phyloP scores from a whole-genome alignment of 2,329 filamentous ascomycete species.

The Fusarium mundagurra region DNA sequence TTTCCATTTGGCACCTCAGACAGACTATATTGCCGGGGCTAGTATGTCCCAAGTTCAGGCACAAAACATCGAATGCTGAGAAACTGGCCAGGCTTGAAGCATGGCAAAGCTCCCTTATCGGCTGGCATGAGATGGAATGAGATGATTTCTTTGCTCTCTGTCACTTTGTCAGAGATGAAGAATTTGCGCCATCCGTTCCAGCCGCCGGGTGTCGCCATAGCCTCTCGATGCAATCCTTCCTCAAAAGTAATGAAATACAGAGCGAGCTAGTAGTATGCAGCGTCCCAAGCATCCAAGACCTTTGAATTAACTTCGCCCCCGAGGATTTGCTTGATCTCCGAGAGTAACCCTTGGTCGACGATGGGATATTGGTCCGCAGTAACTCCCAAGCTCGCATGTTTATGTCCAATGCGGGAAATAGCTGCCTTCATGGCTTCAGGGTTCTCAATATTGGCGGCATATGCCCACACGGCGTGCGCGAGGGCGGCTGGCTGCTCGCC shows the following conservation, averaged over 20 bases:
- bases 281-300: not conserved
- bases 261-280: not conserved
- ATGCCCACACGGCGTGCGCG: not conserved
- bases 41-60: not conserved
- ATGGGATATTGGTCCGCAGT: not conserved
- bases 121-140: not conserved
- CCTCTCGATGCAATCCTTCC: not conserved
- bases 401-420: not conserved
- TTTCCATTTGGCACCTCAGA: not conserved
- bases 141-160: not conserved
- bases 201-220: not conserved
- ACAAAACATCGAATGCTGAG: not conserved
- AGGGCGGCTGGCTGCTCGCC: not conserved
- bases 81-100: not conserved
- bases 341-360: not conserved
- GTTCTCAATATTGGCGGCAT: not conserved
- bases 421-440: not conserved
- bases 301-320: not conserved
- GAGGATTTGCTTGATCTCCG: not conserved
- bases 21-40: not conserved
- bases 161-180: not conserved
- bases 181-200: not conserved
- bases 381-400: not conserved
- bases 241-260: not conserved
- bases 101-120: not conserved